A percentile compares a stretch with the other conserved stretches of the same genome.
These are phyloP conservation scores for Xylariaceae sp. DNA, from an alignment of 2,329 filamentous ascomycete genomes.

Conservation along the genomic window DNA sequence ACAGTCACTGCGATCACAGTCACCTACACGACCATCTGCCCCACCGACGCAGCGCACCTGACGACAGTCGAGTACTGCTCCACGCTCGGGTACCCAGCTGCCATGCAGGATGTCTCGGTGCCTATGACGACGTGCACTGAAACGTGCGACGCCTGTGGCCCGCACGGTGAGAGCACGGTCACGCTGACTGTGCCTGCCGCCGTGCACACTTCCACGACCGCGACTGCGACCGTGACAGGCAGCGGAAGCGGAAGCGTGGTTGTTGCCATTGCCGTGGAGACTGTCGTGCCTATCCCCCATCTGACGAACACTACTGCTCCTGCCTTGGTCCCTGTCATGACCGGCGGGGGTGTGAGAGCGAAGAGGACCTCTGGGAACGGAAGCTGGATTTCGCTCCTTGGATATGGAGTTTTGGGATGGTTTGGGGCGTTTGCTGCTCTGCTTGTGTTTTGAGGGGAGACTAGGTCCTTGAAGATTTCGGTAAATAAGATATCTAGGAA, in stretches of 20 bases:
- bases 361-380: too few relatives aligned
- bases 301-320: background rate
- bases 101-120: constrained; percentile 4
- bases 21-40: constrained; percentile 33
- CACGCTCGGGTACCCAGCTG: constrained; percentile 18
- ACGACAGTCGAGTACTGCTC: constrained; percentile 32
- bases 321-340: background rate
- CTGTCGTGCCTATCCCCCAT: constrained; percentile 23
- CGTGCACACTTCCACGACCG: constrained; percentile 14
- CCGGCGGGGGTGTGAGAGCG: too few relatives aligned
- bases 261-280: constrained; percentile 20
- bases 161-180: constrained; percentile 29
- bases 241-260: constrained; percentile 11
- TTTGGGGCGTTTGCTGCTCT: too few relatives aligned
- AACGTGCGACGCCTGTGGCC: constrained; percentile 31
- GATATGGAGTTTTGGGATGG: too few relatives aligned
- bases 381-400: too few relatives aligned
- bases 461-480: too few relatives aligned
- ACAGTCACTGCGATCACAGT: constrained; percentile 28
- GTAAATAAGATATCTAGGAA: too few relatives aligned
- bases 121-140: constrained; percentile 30
- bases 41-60: constrained; percentile 32
- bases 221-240: too few relatives aligned
- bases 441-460: too few relatives aligned
- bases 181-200: constrained; percentile 33